These are phyloP conservation scores for Plantago lanceolata DNA, from an alignment of 305 asterid species.

Conservation along the genomic window DNA sequence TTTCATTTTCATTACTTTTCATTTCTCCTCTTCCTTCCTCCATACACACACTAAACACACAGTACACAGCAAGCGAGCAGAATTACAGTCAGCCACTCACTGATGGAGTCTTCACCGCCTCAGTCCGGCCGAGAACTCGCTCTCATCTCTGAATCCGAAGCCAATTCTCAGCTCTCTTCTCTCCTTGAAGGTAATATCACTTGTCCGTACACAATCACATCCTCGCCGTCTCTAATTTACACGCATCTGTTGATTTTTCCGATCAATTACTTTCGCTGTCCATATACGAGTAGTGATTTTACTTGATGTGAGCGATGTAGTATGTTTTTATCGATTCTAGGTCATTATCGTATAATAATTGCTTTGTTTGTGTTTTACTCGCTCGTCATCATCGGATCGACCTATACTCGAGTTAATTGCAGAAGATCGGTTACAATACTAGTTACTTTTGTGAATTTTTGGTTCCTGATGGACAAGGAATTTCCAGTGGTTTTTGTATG, in stretches of 20 bases:
- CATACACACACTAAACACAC: no score
- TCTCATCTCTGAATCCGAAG: constrained; percentile 34
- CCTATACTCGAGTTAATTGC: neutral
- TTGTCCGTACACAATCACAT: constrained; percentile 1
- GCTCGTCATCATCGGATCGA: neutral
- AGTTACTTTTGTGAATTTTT: neutral
- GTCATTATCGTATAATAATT: constrained; percentile 1
- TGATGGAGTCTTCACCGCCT: constrained; percentile 40
- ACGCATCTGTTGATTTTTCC: neutral
- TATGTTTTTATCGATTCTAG: neutral
- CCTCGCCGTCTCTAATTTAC: neutral
- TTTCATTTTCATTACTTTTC: neutral
- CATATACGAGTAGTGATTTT: neutral
- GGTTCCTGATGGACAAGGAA: neutral
- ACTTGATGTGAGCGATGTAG: neutral
- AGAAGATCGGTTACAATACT: neutral
- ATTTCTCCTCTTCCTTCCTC: no score
- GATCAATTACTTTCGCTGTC: neutral
- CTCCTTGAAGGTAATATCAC: constrained; percentile 51
- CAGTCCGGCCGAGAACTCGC: constrained; percentile 33
- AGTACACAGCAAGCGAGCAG: no score
- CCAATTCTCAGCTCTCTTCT: constrained; percentile 63
- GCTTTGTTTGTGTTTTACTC: neutral
- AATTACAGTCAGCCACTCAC: no score
- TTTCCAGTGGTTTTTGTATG: neutral